A percentile compares a stretch with the other conserved stretches of the same genome.
Conservation (phyloP, 108 stramenopile species). For the Nannochloropsis granulata region DNA sequence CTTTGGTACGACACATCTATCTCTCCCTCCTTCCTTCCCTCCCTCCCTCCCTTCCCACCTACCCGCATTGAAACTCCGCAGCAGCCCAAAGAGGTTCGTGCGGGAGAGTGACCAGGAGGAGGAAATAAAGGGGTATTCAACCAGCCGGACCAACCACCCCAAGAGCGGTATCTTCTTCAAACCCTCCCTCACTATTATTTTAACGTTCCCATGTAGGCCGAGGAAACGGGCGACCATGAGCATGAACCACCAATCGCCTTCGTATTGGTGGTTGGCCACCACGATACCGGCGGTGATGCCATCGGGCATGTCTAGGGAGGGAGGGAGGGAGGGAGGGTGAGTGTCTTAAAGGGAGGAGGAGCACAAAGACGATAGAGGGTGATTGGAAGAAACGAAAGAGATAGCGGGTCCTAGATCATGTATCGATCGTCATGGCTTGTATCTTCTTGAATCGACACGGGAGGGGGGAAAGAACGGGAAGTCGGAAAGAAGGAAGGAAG, state of each 20-base stretch:
- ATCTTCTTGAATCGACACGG: too few species aligned
- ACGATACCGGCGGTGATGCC: slow-evolving; percentile 46
- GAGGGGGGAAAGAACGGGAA: neutral
- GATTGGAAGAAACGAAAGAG: too few species aligned
- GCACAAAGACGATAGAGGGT: too few species aligned
- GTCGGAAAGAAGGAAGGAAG: neutral
- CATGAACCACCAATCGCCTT: slow-evolving; percentile 51
- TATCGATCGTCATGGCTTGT: too few species aligned
- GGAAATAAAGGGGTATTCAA: slow-evolving; percentile 49
- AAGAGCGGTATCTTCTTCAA: neutral
- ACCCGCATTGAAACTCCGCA: slow-evolving; percentile 38
- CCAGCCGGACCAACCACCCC: slow-evolving; percentile 33
- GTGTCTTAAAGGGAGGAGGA: too few species aligned
- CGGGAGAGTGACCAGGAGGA: slow-evolving; percentile 19
- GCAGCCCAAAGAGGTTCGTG: slow-evolving; percentile 39
- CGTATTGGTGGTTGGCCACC: slow-evolving; percentile 48
- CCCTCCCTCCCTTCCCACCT: neutral
- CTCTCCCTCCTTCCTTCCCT: neutral
- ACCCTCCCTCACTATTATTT: slow-evolving; percentile 38
- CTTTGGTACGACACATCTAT: too few species aligned
- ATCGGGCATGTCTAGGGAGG: slow-evolving; percentile 26
- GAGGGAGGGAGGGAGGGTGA: neutral
- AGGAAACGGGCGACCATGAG: slow-evolving; percentile 52
- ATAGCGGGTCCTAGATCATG: too few species aligned
- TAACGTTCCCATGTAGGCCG: slow-evolving; percentile 46